Conservation (phyloP, 257 asterid genomes). For the Catharanthus roseus region DNA sequence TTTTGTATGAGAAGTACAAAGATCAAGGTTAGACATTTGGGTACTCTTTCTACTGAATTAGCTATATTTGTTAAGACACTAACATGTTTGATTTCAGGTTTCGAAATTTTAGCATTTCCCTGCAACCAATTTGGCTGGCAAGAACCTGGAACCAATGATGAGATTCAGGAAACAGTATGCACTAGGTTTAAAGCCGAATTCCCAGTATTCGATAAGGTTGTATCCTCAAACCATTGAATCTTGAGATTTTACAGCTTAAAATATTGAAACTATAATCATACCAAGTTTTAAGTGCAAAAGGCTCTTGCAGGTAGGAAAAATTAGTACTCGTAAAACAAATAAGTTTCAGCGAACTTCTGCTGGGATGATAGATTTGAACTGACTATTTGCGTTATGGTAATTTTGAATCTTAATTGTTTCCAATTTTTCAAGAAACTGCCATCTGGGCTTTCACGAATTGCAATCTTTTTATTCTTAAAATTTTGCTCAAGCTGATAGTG, state of each 20-base stretch:
- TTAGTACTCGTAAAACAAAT: not conserved
- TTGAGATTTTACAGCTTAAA: not conserved
- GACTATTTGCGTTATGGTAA: not conserved
- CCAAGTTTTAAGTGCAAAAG: not conserved
- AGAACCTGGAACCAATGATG: slow-evolving; percentile 83
- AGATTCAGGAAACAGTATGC: slow-evolving; percentile 70
- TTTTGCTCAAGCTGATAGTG: not conserved
- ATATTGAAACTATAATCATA: not conserved
- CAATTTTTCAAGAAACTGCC: not conserved
- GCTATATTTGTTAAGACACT: not conserved
- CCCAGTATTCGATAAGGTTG: slow-evolving; percentile 79
- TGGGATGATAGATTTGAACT: not conserved
- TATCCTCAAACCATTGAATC: not conserved
- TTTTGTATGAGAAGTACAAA: slow-evolving; percentile 65
- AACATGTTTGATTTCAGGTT: slow-evolving; percentile 32
- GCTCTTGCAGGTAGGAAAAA: too few relatives aligned
- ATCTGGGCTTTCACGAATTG: not conserved
- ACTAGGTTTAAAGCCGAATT: slow-evolving; percentile 74
- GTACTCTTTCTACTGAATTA: slow-evolving; percentile 7
- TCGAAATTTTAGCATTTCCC: slow-evolving; percentile 89
- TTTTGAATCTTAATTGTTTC: not conserved
- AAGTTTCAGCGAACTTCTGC: not conserved
- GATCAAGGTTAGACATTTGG: slow-evolving; percentile 53
- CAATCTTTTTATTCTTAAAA: not conserved
- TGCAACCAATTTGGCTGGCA: slow-evolving; percentile 87